These are phyloP conservation scores for Cubamyces sp. DNA, from an alignment of 768 basidiomycete genomes.

Conservation along the genomic window DNA sequence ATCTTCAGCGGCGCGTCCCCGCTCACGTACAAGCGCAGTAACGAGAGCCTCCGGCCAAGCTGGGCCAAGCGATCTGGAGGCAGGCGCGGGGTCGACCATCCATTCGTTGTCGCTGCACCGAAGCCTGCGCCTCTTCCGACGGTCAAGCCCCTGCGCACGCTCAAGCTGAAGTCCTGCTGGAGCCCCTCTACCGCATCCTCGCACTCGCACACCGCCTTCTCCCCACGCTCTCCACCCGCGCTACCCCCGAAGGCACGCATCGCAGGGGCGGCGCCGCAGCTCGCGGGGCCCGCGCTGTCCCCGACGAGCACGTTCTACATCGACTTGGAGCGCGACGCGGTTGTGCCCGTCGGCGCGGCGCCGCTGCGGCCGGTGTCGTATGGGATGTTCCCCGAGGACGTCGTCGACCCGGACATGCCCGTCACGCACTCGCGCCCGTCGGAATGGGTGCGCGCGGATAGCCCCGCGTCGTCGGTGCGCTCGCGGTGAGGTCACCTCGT, in stretches of 20 bases:
- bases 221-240: constrained; percentile 11
- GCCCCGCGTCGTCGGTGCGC: neutral
- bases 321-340: constrained; percentile 23
- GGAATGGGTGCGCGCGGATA: constrained; percentile 38
- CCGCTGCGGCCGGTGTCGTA: constrained; percentile 26
- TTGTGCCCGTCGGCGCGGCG: constrained; percentile 23
- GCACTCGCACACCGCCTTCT: constrained; percentile 6
- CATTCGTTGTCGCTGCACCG: constrained; percentile 44
- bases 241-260: constrained; percentile 26
- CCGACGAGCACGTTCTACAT: constrained; percentile 28
- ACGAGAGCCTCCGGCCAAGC: constrained; percentile 42
- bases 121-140: constrained; percentile 33
- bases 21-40: constrained; percentile 25
- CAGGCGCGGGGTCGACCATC: constrained; percentile 61
- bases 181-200: constrained; percentile 31
- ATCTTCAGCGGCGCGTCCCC: constrained; percentile 25
- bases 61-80: constrained; percentile 50
- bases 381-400: constrained; percentile 33
- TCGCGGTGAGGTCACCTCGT: constrained; percentile 3
- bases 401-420: constrained; percentile 55
- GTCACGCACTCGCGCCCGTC: constrained; percentile 56
- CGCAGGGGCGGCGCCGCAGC: constrained; percentile 7
- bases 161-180: constrained; percentile 39
- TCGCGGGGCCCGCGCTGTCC: constrained; percentile 30
- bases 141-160: constrained; percentile 17